Base-by-base conservation (phyloP, 352 stramenopile genomes). In the Aphanomyces cochlioides region DNA sequence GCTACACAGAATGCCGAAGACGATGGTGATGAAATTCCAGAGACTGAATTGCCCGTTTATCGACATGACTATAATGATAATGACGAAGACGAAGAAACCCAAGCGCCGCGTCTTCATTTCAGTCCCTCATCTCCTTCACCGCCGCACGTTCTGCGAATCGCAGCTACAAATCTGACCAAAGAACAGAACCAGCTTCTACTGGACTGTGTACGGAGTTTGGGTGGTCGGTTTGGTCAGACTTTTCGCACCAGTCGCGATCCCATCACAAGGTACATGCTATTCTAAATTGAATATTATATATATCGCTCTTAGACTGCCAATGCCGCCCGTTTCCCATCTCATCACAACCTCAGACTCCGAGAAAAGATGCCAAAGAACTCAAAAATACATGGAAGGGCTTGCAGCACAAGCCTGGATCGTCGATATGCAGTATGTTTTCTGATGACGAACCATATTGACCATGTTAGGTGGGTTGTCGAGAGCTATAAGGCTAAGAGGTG, bases 311-410 rank as follows among this genome's bases (percentile, higher is more conserved):
- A 94, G 86, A 36, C 84, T 92, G 73, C 61, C 91, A 40, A 84
- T 95, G 73, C 90, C 86, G 7, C 90, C 89, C 10, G 78, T 86
- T 3, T 73, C 79, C 4, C 70, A 73, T 10, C 63, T 56, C 0
- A 41, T 72, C 34, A 54, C 64, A 8, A 59, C 63, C 36, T 70
- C 79, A 7, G 41, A 71, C 3, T 48, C 56, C 6, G 61, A 66
- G 2, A 60, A 82, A 39, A 84, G 86, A 36, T 95, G 88, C 67
- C 90, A 90, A 60, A 85, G 88, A 28, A 95, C 85, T 0, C 82
- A 82, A 67, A 94, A 93, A 76, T 93, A 92, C 76, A 92, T 95
- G 88, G 84, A 84, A 19, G 88, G 82, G 6, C 72, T 95, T 19
- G 84, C 86, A 1, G 82, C 93, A 72, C 84, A 84, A 7, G 80